Evolutionary conservation across 2,329 filamentous ascomycete species (phyloP).

Genomic region (Exophiala aquamarina): DNA sequence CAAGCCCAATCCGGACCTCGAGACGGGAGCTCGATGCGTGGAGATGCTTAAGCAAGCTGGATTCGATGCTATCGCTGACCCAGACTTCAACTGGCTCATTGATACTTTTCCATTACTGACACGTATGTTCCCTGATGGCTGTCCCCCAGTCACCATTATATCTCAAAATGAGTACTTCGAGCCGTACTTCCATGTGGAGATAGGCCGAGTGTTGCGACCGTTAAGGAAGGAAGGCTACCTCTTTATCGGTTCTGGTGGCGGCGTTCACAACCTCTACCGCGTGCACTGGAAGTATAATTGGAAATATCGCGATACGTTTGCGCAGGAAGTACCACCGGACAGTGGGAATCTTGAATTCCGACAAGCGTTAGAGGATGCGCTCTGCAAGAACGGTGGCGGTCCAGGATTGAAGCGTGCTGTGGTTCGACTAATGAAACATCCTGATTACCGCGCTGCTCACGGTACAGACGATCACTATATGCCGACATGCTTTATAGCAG

Average conservation of each 20-base stretch:
- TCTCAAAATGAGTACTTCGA: too few species aligned
- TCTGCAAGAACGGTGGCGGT: slow-evolving; percentile 52
- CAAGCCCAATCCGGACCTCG: slow-evolving; percentile 59
- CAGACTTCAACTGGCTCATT: slow-evolving; percentile 68
- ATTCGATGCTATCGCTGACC: slow-evolving; percentile 54
- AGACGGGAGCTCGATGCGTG: slow-evolving; percentile 51
- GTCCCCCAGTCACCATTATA: slow-evolving; percentile 59
- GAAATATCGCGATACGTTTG: slow-evolving; percentile 35
- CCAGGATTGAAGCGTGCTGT: slow-evolving; percentile 55
- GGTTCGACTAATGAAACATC: slow-evolving; percentile 67
- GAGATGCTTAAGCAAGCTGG: slow-evolving; percentile 50
- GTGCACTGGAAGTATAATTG: slow-evolving; percentile 67
- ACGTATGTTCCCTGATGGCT: slow-evolving; percentile 64
- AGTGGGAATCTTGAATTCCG: slow-evolving; percentile 63
- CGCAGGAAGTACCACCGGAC: slow-evolving; percentile 54
- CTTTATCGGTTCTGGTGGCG: slow-evolving; percentile 60
- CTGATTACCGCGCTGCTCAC: slow-evolving; percentile 64
- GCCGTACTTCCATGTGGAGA: too few species aligned
- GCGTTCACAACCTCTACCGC: slow-evolving; percentile 69
- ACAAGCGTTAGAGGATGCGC: slow-evolving; percentile 62
- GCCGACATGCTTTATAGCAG: slow-evolving; percentile 62
- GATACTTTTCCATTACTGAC: slow-evolving; percentile 68
- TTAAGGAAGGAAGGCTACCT: slow-evolving; percentile 57
- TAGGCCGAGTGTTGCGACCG: slow-evolving; percentile 40
- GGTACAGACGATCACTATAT: slow-evolving; percentile 71